Evolutionary conservation across 768 basidiomycete genomes (phyloP).

Genomic region (Phanerochaete carnosa): DNA sequence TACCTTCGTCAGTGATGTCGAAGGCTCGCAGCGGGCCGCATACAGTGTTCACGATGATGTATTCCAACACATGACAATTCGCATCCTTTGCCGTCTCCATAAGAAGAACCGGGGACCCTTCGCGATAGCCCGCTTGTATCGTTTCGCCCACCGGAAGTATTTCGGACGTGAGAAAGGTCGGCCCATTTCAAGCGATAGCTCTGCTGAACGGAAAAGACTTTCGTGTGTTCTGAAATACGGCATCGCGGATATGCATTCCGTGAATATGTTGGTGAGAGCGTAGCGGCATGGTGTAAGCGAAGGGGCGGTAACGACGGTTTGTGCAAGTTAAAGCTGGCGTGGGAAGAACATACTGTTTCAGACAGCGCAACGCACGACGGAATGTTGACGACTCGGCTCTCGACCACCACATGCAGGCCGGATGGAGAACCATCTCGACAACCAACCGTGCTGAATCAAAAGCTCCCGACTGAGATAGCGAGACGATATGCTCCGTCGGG

Average conservation of each 20-base stretch:
- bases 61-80: background rate
- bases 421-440: background rate
- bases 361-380: background rate
- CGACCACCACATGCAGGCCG: background rate
- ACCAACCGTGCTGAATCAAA: background rate
- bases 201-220: background rate
- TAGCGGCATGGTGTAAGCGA: no score
- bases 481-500: constrained; percentile 1
- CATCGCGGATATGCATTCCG: no score
- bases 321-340: background rate
- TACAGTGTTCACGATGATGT: background rate
- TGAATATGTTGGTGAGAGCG: no score
- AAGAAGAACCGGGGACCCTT: background rate
- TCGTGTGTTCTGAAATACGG: background rate
- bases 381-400: background rate
- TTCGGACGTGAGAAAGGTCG: background rate
- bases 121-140: background rate
- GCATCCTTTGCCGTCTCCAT: background rate
- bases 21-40: background rate
- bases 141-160: background rate
- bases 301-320: no score
- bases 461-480: background rate
- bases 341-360: background rate
- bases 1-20: background rate
- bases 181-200: background rate